Conservation (phyloP, 83 land plant genomes). For the Thuja plicata region DNA sequence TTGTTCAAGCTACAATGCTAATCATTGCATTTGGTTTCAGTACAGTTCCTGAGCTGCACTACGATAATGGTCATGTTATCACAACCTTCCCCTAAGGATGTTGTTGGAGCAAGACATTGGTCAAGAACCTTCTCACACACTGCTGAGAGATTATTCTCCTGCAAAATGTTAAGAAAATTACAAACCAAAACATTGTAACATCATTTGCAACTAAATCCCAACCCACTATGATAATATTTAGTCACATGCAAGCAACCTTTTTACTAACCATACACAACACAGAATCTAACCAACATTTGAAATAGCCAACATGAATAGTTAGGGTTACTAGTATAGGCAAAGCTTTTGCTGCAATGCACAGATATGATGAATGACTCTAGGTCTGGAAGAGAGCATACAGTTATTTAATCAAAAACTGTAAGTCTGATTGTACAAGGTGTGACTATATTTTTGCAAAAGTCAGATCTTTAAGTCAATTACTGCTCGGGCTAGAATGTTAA, state of each 20-base stretch:
- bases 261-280: neutral
- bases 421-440: neutral
- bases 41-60: constrained; percentile 31
- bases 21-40: neutral
- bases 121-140: constrained; percentile 42
- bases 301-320: neutral
- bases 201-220: neutral
- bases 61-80: constrained; percentile 50
- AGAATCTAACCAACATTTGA: neutral
- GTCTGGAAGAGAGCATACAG: neutral
- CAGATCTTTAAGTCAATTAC: neutral
- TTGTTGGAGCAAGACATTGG: constrained; percentile 38
- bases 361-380: neutral
- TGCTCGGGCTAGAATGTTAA: neutral
- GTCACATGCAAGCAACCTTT: neutral
- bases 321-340: neutral
- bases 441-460: neutral
- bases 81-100: constrained; percentile 32
- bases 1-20: constrained; percentile 1
- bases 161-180: neutral
- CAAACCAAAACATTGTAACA: neutral
- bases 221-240: neutral
- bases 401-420: neutral
- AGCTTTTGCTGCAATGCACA: neutral
- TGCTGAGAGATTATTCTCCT: constrained; percentile 31